A percentile compares a stretch with the other conserved stretches of the same genome.
Evolutionary conservation across 768 basidiomycete genomes (phyloP).

Genomic region (Gymnopilus dilepis): DNA sequence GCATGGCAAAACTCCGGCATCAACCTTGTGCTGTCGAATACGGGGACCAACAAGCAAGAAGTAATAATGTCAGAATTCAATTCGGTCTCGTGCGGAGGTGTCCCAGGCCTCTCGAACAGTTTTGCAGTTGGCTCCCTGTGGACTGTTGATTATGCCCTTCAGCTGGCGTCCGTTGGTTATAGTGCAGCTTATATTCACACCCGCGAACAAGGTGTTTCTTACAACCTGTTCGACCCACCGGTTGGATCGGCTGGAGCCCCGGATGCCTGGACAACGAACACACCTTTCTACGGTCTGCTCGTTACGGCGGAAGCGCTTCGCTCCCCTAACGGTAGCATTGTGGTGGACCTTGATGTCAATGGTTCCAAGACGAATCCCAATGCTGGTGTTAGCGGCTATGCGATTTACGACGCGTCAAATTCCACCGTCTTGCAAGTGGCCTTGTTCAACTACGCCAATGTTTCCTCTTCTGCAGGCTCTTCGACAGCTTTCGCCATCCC

Average conservation of each 20-base stretch:
- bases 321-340: slow-evolving; percentile 45
- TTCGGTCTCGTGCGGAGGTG: slow-evolving; percentile 58
- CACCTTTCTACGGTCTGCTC: slow-evolving; percentile 56
- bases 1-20: slow-evolving; percentile 55
- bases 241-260: slow-evolving; percentile 36
- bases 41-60: slow-evolving; percentile 36
- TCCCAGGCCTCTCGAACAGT: slow-evolving; percentile 52
- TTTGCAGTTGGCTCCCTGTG: slow-evolving; percentile 57
- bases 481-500: slow-evolving; percentile 43
- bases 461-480: slow-evolving; percentile 37
- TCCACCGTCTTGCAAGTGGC: slow-evolving; percentile 47
- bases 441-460: slow-evolving; percentile 57
- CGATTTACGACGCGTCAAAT: slow-evolving; percentile 58
- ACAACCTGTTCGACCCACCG: slow-evolving; percentile 56
- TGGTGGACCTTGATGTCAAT: slow-evolving; percentile 50
- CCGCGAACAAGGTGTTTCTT: slow-evolving; percentile 55
- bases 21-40: slow-evolving; percentile 33
- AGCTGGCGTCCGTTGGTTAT: slow-evolving; percentile 55
- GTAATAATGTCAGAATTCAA: slow-evolving; percentile 62
- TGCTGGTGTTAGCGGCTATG: slow-evolving; percentile 57
- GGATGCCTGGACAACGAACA: slow-evolving; percentile 52
- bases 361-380: slow-evolving; percentile 41
- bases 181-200: slow-evolving; percentile 57
- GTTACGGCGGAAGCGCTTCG: slow-evolving; percentile 50
- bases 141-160: slow-evolving; percentile 58